phyloP scores from a whole-genome alignment of 2,329 filamentous ascomycete species.

The Ceratocystiopsis brevicomis region DNA sequence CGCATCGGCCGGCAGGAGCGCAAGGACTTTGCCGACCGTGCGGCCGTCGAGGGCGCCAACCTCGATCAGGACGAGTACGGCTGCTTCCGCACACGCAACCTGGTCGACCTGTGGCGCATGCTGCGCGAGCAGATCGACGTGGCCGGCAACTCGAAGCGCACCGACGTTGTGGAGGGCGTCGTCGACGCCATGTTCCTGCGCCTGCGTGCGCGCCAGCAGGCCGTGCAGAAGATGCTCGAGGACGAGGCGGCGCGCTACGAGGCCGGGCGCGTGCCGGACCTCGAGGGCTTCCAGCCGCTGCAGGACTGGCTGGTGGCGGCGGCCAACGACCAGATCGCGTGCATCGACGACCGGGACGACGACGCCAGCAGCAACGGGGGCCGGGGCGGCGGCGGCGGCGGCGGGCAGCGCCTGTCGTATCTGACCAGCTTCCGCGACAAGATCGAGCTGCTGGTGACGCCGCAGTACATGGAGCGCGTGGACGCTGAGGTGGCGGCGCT shows the following conservation, averaged over 20 bases:
- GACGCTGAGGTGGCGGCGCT: conserved; percentile 54
- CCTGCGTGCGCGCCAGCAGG: conserved; percentile 61
- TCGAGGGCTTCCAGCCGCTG: conserved; percentile 55
- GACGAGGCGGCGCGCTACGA: conserved; percentile 66
- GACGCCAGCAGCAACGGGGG: conserved; percentile 18
- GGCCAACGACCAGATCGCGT: conserved; percentile 96
- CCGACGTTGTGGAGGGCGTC: conserved; percentile 85
- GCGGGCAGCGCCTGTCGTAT: conserved; percentile 45
- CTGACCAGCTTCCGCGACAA: conserved; percentile 71
- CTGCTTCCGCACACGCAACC: conserved; percentile 77
- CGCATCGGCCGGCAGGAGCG: conserved; percentile 71
- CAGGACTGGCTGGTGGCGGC: conserved; percentile 95
- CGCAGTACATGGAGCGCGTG: conserved; percentile 59
- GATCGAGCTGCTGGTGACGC: conserved; percentile 62
- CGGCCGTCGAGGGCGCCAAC: conserved; percentile 51
- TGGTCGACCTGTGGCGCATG: conserved; percentile 96
- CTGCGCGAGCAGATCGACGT: conserved; percentile 79
- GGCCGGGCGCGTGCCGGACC: conserved; percentile 29
- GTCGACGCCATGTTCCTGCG: conserved; percentile 90
- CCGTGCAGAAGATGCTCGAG: conserved; percentile 77
- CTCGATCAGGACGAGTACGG: conserved; percentile 77
- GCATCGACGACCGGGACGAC: conserved; percentile 80
- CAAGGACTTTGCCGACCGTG: conserved; percentile 62
- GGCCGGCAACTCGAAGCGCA: conserved; percentile 64
- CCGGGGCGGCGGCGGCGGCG: neutral